Conservation (phyloP, 257 asterid species). For the Salvia miltiorrhiza region DNA sequence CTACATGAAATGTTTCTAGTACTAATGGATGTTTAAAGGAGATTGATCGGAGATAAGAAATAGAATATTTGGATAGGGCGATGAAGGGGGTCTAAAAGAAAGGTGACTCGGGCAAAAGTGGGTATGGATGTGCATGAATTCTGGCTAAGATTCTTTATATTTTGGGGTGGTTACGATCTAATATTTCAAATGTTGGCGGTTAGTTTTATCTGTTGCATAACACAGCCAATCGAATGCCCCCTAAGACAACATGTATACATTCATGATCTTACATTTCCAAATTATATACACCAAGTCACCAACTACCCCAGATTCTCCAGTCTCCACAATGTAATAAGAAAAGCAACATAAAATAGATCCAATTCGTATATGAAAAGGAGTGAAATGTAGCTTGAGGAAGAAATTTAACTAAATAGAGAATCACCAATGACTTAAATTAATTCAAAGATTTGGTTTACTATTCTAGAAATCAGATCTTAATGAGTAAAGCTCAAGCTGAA, state of each 20-base stretch:
- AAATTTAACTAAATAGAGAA: not conserved
- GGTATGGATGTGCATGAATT: not conserved
- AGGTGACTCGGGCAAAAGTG: not conserved
- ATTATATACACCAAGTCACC: not conserved
- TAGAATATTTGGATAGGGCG: not conserved
- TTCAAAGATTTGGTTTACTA: not conserved
- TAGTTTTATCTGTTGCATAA: not conserved
- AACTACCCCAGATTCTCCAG: conserved; percentile 38
- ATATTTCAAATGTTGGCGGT: not conserved
- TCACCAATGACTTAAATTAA: not conserved
- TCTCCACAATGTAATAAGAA: conserved; percentile 29
- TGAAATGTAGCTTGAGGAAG: not conserved
- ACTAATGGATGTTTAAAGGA: not conserved
- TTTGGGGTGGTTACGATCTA: not conserved
- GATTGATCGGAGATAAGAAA: not conserved
- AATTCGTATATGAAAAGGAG: not conserved
- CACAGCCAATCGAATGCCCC: not conserved
- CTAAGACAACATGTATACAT: not conserved
- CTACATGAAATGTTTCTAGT: too few relatives aligned
- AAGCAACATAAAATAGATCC: not conserved
- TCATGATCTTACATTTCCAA: not conserved
- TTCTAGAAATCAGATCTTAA: conserved; percentile 1
- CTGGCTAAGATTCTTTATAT: not conserved
- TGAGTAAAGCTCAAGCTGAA: not conserved
- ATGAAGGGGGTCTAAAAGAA: not conserved